Evolutionary conservation across 225 moss, liverwort and hornwort genomes (phyloP), one percentile per base, ranked within the genome.

Genomic region (Climacium dendroides): DNA sequence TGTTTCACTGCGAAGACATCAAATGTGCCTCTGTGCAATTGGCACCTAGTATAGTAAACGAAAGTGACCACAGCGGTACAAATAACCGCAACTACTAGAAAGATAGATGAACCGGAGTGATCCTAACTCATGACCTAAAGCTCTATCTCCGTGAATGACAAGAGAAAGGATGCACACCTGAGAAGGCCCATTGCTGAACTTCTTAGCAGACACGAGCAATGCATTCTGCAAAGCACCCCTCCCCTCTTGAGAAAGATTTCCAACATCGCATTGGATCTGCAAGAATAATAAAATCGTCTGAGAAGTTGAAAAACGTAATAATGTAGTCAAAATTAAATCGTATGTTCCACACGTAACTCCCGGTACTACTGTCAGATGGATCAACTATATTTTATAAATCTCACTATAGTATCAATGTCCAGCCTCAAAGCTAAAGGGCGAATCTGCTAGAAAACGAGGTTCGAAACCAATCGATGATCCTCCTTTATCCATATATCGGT

Each of bases 241-340:
- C 69, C 92, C 96, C 74, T 96, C 96, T 85, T 88, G 83, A 71
- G 95, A 95, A 80, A 98, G 91, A 86, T 94, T 96, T 67, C 95
- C 94, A 69, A 91, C 92, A 91, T 96, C 96, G 85, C 94, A 96
- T 89, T 98, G 97, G 57, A 96, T 98, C 97, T 98, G 93, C 83
- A 89, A 89, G 70, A 52, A 54, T 58, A 89, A 60, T 23, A 43
- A 79, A 69, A 79, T 79, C 43, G 71, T 41, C 64, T 70, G 63
- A 81, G 76, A 66, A 75, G 69, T 45, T 71, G 45, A 65, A 52
- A 80, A 35, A 60, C 32, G 39, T 43, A 60, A 41, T 29, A 85
- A 45, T 63, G 30, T 43, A 50, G 48, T 54, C 67, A 62, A 59
- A 82, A 78, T 47, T 39, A 57, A n/a, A 71, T 67, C 82, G 53